Evolutionary conservation across 2,329 filamentous ascomycete genomes (phyloP), one percentile per base, ranked within the genome.

Genomic region (Polytolypa hystricis): DNA sequence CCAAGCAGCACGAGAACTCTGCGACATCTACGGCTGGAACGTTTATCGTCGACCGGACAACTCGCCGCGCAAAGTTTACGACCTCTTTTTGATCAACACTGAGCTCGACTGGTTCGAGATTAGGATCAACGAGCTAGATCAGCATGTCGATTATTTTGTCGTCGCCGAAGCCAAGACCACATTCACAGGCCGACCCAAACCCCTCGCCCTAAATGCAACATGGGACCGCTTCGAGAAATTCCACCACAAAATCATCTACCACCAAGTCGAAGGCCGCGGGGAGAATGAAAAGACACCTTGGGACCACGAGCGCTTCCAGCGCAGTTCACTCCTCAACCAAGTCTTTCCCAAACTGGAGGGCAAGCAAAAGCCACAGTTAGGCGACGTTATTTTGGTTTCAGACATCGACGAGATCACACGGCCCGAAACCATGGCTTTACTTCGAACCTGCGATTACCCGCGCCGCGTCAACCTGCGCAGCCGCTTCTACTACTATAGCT

Each of bases 31-130:
- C 16, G 21, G n/a, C 18, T 30, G 34, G 34, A n/a, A 25, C 21
- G 25, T 21, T n/a, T 29, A 36, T 29, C n/a, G 28, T 9, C 28
- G 28, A 10, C 11, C 9, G 8, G 19, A 4, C n/a, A 18, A 8
- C 16, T 16, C 23, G n/a, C 10, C 12, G 18, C 65, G 72, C 34
- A 74, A 72, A 49, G 59, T 77, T 20, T 77, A 74, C 52, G 77
- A 81, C 50, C 61, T 81, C 2, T 64, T 77, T 47, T 69, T 79
- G 63, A 56, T 79, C 46, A 77, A 75, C 45, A 70, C 65, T 2
- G 77, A 80, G 56, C 62, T 80, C 9, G 76, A 80, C 56, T 77
- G 73, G 66, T 64, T 81, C 28, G 76, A 81, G 52, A 71, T 81
- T 32, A 71, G 74, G 8, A 61, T 81, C 3, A 65, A 74, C 47